These are phyloP conservation scores for Tolypocladium ovalisporum DNA, from an alignment of 2,329 filamentous ascomycete species.

Conservation along the genomic window DNA sequence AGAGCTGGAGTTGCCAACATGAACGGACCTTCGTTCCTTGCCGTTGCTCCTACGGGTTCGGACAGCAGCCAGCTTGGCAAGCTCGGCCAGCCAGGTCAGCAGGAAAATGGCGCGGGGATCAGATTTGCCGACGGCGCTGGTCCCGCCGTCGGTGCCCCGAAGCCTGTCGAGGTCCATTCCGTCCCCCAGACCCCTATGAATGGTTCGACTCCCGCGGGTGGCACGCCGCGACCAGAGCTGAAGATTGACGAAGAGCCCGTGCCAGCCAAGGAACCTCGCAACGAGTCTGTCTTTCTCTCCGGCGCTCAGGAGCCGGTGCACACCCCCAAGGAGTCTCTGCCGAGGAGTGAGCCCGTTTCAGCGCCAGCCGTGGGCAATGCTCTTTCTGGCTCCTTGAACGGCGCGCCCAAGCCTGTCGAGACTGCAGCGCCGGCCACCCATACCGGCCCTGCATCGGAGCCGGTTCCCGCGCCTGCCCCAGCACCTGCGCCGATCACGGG, in stretches of 20 bases:
- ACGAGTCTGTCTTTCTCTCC: constrained; percentile 14
- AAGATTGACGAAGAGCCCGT: constrained; percentile 17
- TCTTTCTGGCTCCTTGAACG: constrained; percentile 8
- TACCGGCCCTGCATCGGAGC: constrained; percentile 2
- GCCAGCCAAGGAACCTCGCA: constrained; percentile 11
- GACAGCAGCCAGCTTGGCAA: constrained; percentile 9
- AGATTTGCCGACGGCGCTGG: constrained; percentile 8
- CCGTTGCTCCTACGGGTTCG: constrained; percentile 7
- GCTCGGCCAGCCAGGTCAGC: background rate
- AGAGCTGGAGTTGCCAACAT: constrained; percentile 15
- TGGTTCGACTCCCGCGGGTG: constrained; percentile 21
- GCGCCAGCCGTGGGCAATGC: background rate
- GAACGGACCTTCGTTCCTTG: constrained; percentile 4
- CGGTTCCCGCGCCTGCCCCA: constrained; percentile 4
- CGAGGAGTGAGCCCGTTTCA: constrained; percentile 7
- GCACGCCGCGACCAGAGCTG: constrained; percentile 22
- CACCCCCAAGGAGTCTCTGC: constrained; percentile 9
- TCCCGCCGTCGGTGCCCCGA: constrained; percentile 12
- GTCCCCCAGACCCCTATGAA: constrained; percentile 25
- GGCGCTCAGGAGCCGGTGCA: constrained; percentile 12
- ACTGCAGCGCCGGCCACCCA: constrained; percentile 1
- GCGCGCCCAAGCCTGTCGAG: constrained; percentile 5
- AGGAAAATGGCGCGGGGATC: constrained; percentile 4
- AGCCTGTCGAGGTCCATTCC: constrained; percentile 24
- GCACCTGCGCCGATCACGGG: background rate